phyloP scores from a whole-genome alignment of 2,329 filamentous ascomycete species.

The Sarocladium oryzae region DNA sequence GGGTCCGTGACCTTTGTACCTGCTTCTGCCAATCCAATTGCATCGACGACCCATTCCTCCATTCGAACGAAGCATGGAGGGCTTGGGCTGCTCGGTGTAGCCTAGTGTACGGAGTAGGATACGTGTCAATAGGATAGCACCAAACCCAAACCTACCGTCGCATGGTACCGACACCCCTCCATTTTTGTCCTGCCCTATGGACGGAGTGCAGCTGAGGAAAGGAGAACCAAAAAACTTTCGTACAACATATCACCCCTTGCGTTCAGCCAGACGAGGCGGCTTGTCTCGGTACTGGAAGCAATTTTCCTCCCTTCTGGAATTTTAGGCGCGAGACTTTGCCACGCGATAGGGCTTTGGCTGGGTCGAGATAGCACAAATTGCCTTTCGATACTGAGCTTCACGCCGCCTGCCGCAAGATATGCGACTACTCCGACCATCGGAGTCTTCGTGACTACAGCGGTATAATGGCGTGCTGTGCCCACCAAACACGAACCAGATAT shows the following conservation, averaged over 20 bases:
- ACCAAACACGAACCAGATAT: too few relatives aligned
- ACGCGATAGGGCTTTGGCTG: neutral
- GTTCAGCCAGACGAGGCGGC: conserved; percentile 1
- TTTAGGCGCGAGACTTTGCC: too few relatives aligned
- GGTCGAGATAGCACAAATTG: too few relatives aligned
- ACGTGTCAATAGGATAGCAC: neutral
- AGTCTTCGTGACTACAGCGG: neutral
- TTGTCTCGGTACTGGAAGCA: conserved; percentile 3
- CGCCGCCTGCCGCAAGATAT: too few relatives aligned
- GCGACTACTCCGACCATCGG: neutral
- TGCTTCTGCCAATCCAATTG: conserved; percentile 7
- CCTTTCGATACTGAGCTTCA: too few relatives aligned
- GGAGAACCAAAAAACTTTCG: neutral
- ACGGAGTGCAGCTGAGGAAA: neutral
- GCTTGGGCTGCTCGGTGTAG: neutral
- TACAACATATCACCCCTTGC: neutral
- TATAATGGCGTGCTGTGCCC: neutral
- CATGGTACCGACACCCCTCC: neutral
- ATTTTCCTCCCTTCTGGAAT: neutral
- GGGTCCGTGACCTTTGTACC: conserved; percentile 6
- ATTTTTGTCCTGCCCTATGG: neutral
- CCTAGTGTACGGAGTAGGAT: neutral
- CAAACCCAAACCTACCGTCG: neutral
- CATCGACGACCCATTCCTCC: neutral
- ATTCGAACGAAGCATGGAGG: neutral